A percentile compares a stretch with the other conserved stretches of the same genome.
Conservation (phyloP, 192 early-diverging fungal genomes). For the Rhizophagus sp. region DNA sequence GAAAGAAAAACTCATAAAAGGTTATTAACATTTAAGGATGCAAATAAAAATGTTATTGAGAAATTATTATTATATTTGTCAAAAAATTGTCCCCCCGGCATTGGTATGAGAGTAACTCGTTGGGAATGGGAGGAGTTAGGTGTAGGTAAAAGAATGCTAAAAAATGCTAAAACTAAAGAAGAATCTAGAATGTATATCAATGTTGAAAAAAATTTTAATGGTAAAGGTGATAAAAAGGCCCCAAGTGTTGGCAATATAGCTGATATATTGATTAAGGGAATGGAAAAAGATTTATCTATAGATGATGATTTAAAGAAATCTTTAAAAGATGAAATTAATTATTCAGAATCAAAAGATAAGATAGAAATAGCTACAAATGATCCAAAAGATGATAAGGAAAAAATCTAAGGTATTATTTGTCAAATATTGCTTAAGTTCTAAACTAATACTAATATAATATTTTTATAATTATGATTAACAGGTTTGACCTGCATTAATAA, state of each 20-base stretch:
- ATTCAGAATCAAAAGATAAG: neutral
- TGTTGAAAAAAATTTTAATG: neutral
- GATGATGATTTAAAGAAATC: neutral
- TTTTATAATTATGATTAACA: too few relatives aligned
- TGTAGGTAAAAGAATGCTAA: constrained; percentile 41
- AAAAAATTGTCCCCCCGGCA: constrained; percentile 79
- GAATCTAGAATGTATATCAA: constrained; percentile 35
- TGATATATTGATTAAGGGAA: constrained; percentile 4
- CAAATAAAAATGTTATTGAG: constrained; percentile 69
- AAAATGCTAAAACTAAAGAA: constrained; percentile 31
- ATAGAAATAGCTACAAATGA: too few relatives aligned
- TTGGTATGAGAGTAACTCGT: constrained; percentile 78
- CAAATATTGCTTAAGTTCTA: too few relatives aligned
- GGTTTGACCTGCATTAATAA: too few relatives aligned
- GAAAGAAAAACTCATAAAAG: constrained; percentile 88
- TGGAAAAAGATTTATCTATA: constrained; percentile 8
- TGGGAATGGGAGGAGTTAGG: constrained; percentile 68
- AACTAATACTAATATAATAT: too few relatives aligned
- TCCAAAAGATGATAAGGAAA: neutral
- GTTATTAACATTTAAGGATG: constrained; percentile 77
- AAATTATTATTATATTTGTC: constrained; percentile 80
- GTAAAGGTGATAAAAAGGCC: neutral
- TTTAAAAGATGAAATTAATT: neutral
- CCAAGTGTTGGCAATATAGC: neutral
- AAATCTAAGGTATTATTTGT: too few relatives aligned